phyloP scores from a whole-genome alignment of 2,329 filamentous ascomycete genomes.

The Epichloe sibirici region DNA sequence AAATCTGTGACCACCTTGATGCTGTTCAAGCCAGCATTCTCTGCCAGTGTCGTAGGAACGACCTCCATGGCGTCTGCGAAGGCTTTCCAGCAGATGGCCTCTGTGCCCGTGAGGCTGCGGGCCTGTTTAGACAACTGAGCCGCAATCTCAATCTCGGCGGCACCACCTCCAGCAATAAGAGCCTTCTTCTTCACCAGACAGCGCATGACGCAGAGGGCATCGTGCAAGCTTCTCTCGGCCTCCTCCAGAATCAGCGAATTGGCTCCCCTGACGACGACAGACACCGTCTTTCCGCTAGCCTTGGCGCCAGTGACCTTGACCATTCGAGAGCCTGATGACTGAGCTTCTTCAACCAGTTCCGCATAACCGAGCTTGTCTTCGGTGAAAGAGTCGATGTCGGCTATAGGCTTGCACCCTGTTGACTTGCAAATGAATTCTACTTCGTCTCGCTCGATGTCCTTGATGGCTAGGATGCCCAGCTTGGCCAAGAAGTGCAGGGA shows the following conservation, averaged over 20 bases:
- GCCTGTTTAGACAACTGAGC: conserved; percentile 73
- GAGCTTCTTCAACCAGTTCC: conserved; percentile 85
- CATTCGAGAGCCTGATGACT: conserved; percentile 77
- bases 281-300: conserved; percentile 74
- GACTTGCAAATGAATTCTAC: conserved; percentile 99
- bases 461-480: conserved; percentile 87
- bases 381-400: conserved; percentile 95
- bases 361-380: conserved; percentile 95
- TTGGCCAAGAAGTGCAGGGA: conserved; percentile 96
- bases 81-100: conserved; percentile 97
- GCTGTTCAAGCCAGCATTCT: conserved; percentile 94
- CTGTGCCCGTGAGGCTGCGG: conserved; percentile 75
- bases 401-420: conserved; percentile 96
- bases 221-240: conserved; percentile 91
- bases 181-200: conserved; percentile 99
- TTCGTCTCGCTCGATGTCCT: conserved; percentile 97
- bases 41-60: conserved; percentile 88
- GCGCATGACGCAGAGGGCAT: conserved; percentile 92
- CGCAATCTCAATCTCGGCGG: conserved; percentile 92
- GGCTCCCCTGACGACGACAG: conserved; percentile 85
- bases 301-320: conserved; percentile 93
- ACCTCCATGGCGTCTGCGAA: conserved; percentile 98
- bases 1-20: conserved; percentile 98
- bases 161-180: conserved; percentile 93
- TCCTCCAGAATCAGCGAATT: conserved; percentile 93